These are phyloP conservation scores for Neospermospora avenae DNA, from an alignment of 2,329 filamentous ascomycete genomes.

Conservation along the genomic window DNA sequence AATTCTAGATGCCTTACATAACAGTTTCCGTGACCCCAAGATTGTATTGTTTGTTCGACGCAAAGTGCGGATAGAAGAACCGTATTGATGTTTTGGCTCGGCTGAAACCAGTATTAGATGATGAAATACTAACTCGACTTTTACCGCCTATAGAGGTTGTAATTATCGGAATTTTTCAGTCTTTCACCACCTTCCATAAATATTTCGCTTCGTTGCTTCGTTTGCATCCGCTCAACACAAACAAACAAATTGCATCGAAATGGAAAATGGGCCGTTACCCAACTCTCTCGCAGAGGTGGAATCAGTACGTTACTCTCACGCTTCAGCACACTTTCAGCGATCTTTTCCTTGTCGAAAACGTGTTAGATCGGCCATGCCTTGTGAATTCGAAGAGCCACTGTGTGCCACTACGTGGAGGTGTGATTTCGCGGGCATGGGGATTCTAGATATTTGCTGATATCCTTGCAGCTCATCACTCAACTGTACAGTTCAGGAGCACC, in stretches of 20 bases:
- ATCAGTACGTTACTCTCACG: conserved; percentile 24
- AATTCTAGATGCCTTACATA: not conserved
- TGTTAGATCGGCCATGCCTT: not conserved
- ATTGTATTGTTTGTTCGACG: not conserved
- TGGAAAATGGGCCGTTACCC: conserved; percentile 23
- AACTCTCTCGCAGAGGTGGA: conserved; percentile 34
- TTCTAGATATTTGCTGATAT: not conserved
- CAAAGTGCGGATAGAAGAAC: not conserved
- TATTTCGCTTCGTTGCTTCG: conserved; percentile 5
- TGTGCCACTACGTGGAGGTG: not conserved
- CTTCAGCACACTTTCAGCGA: not conserved
- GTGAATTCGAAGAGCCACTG: not conserved
- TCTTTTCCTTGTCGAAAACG: not conserved
- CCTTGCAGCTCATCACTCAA: conserved; percentile 43
- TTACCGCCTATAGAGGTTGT: conserved; percentile 1
- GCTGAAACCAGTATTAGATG: not conserved
- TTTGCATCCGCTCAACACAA: conserved; percentile 5
- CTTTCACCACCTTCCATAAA: not conserved
- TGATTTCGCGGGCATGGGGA: not conserved
- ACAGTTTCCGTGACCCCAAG: not conserved
- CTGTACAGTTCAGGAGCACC: conserved; percentile 46
- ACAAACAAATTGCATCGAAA: conserved; percentile 13
- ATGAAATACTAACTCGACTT: not conserved
- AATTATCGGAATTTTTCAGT: not conserved
- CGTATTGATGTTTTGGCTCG: too few species aligned